Conservation (phyloP, 108 stramenopile species). For the Pseudonitzschia delicatissima region DNA sequence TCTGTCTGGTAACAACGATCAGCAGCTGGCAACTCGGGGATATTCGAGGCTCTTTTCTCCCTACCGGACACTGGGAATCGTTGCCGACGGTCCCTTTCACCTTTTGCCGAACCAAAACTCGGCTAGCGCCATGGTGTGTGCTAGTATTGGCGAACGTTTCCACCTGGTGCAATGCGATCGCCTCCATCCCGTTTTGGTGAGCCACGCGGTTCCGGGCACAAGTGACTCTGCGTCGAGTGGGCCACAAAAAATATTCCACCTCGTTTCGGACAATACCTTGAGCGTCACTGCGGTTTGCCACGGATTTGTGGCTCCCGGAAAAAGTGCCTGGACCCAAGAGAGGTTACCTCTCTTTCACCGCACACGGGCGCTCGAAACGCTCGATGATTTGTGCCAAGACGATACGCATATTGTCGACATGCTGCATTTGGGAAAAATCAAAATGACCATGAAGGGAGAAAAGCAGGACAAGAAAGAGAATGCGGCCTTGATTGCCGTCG, state of each 20-base stretch:
- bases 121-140: conserved; percentile 50
- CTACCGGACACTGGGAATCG: conserved; percentile 62
- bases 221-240: conserved; percentile 4
- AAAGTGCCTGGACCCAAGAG: conserved; percentile 11
- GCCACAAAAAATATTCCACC: conserved; percentile 36
- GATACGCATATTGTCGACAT: conserved; percentile 67
- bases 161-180: conserved; percentile 66
- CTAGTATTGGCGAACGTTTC: conserved; percentile 76
- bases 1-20: not conserved
- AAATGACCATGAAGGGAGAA: conserved; percentile 49
- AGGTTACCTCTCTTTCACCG: conserved; percentile 55
- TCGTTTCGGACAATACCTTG: conserved; percentile 69
- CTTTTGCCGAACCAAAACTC: conserved; percentile 54
- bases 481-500: conserved; percentile 55
- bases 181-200: conserved; percentile 71
- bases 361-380: conserved; percentile 49
- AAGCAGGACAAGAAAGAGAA: conserved; percentile 73
- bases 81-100: conserved; percentile 54
- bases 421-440: conserved; percentile 61
- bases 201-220: conserved; percentile 47
- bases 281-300: conserved; percentile 58
- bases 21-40: conserved; percentile 25
- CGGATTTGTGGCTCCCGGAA: conserved; percentile 19
- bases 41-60: conserved; percentile 72
- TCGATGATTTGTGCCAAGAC: conserved; percentile 26